These are phyloP conservation scores for Zasmidium angulare DNA, from an alignment of 2,329 filamentous ascomycete genomes.

Conservation along the genomic window DNA sequence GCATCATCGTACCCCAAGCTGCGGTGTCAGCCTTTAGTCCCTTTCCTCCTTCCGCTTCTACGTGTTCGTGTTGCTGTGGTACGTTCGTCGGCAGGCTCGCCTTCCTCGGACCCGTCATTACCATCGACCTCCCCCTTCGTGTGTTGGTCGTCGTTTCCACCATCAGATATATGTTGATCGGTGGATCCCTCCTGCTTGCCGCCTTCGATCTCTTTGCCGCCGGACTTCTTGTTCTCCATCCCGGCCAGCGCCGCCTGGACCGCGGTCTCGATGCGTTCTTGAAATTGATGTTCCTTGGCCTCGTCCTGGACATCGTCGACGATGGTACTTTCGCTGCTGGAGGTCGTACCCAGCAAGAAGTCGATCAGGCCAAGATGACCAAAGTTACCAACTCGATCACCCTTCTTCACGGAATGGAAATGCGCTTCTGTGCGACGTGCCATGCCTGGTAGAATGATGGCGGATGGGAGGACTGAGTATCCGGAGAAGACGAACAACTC, in stretches of 20 bases:
- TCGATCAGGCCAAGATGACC: constrained; percentile 58
- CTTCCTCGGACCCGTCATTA: neutral
- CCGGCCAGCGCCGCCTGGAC: constrained; percentile 23
- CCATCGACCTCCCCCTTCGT: neutral
- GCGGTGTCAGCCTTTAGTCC: neutral
- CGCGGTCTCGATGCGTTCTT: constrained; percentile 41
- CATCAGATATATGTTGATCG: neutral
- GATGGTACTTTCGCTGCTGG: constrained; percentile 49
- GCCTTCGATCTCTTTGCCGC: constrained; percentile 10
- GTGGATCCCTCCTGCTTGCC: neutral
- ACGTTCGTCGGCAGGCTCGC: neutral
- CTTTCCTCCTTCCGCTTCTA: constrained; percentile 6
- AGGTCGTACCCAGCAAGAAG: constrained; percentile 58
- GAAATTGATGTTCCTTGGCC: constrained; percentile 55
- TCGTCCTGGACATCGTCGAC: constrained; percentile 56
- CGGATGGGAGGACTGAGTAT: constrained; percentile 62
- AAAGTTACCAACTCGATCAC: constrained; percentile 38
- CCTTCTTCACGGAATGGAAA: constrained; percentile 43
- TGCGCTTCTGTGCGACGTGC: constrained; percentile 60
- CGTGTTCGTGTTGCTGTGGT: neutral
- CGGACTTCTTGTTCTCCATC: constrained; percentile 11
- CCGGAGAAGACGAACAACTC: constrained; percentile 68
- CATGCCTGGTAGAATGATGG: constrained; percentile 59
- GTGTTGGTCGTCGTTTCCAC: neutral
- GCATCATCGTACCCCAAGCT: neutral